Evolutionary conservation across 1,139 yeast species (phyloP).

Genomic region (Geotrichum phurueaensis): DNA sequence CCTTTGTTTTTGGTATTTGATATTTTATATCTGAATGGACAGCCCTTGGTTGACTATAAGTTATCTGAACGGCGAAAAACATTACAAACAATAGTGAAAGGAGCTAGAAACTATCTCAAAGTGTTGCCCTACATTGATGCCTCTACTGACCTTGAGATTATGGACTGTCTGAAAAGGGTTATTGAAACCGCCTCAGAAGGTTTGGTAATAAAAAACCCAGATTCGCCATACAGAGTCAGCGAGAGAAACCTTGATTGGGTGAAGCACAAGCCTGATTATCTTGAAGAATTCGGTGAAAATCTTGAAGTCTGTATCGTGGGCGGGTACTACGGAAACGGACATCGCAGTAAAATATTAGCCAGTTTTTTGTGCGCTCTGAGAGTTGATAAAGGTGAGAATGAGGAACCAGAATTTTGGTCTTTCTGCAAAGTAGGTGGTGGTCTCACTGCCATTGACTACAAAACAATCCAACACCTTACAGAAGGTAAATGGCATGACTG

Average conservation of each 20-base stretch:
- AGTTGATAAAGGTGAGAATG: constrained; percentile 34
- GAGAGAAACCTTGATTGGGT: constrained; percentile 63
- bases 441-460: constrained; percentile 56
- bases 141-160: constrained; percentile 42
- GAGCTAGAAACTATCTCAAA: constrained; percentile 44
- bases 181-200: constrained; percentile 70
- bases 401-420: constrained; percentile 41
- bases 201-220: constrained; percentile 62
- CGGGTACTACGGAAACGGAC: constrained; percentile 62
- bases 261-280: constrained; percentile 85
- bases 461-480: constrained; percentile 52
- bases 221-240: constrained; percentile 55
- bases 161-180: constrained; percentile 50
- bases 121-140: constrained; percentile 47
- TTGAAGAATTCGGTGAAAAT: constrained; percentile 80
- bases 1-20: constrained; percentile 73
- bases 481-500: constrained; percentile 55
- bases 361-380: constrained; percentile 70
- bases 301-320: constrained; percentile 78
- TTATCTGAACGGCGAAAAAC: constrained; percentile 52
- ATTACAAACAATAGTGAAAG: constrained; percentile 43
- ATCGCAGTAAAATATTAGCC: constrained; percentile 38
- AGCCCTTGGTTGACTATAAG: constrained; percentile 49
- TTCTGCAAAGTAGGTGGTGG: constrained; percentile 87
- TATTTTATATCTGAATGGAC: constrained; percentile 60